Conservation (phyloP, 2,329 filamentous ascomycete species). For the Paecilomyces dactylethromorphus region DNA sequence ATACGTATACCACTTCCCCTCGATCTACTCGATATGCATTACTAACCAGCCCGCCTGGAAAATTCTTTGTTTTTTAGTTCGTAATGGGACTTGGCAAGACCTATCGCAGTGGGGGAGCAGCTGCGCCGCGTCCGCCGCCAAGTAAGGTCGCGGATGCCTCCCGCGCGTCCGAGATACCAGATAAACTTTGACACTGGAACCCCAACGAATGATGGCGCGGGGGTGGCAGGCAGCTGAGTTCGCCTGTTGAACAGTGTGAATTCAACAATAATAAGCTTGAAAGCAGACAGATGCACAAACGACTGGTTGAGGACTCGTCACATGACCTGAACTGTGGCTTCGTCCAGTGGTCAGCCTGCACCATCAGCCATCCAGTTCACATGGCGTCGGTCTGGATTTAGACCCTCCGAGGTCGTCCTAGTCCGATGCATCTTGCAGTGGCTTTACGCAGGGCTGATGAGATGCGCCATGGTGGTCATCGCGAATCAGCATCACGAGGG, state of each 20-base stretch:
- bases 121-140: background rate
- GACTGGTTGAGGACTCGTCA: too few relatives aligned
- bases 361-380: too few relatives aligned
- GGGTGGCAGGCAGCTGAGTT: background rate
- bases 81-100: background rate
- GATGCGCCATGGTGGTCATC: too few relatives aligned
- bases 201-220: background rate
- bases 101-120: background rate
- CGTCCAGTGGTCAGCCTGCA: too few relatives aligned
- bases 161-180: slow-evolving; percentile 11
- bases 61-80: background rate
- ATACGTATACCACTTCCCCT: too few relatives aligned
- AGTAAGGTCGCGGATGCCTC: background rate
- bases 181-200: background rate
- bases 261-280: background rate
- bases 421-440: too few relatives aligned
- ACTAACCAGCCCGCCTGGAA: background rate
- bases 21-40: background rate
- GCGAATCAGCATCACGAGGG: too few relatives aligned
- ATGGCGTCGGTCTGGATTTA: too few relatives aligned
- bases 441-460: background rate
- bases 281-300: too few relatives aligned
- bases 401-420: background rate
- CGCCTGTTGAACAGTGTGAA: background rate
- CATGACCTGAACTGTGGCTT: too few relatives aligned